Conservation (phyloP, 2,329 filamentous ascomycete species). For the Xylaria sp. region DNA sequence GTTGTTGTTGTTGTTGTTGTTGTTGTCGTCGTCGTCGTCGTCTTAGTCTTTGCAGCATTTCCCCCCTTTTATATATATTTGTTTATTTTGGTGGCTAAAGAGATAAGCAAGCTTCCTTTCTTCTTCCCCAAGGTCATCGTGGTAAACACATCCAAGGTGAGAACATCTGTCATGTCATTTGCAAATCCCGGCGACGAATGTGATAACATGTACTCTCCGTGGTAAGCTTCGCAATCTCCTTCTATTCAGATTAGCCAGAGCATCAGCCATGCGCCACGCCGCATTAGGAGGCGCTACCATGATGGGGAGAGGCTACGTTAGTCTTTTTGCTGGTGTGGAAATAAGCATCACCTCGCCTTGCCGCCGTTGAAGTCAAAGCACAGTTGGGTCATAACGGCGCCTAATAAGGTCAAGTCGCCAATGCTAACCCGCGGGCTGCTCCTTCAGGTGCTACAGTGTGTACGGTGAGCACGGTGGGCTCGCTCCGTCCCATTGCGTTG, state of each 20-base stretch:
- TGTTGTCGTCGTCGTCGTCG: too few species aligned
- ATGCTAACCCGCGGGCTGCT: constrained; percentile 9
- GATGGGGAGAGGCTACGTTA: constrained; percentile 23
- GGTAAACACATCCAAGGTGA: too few species aligned
- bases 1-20: too few species aligned
- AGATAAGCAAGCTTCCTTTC: too few species aligned
- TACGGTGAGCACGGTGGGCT: constrained; percentile 18
- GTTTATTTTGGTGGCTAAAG: too few species aligned
- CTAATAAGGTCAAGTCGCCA: constrained; percentile 17
- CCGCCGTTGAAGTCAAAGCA: constrained; percentile 29
- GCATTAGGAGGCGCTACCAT: constrained; percentile 25
- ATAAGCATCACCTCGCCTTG: constrained; percentile 1
- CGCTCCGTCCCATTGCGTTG: background rate
- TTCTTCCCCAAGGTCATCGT: too few species aligned
- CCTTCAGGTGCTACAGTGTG: constrained; percentile 22
- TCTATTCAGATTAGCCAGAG: constrained; percentile 22
- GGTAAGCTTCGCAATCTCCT: constrained; percentile 31
- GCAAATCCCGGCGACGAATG: too few species aligned
- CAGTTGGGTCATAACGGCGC: constrained; percentile 34
- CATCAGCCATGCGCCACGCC: constrained; percentile 32
- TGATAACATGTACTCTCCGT: constrained; percentile 4
- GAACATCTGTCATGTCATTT: too few species aligned
- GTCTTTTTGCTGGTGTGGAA: constrained; percentile 30
- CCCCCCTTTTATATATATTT: too few species aligned
- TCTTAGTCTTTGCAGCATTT: too few species aligned